phyloP scores from a whole-genome alignment of 1,284 basidiomycete genomes.

The Malassezia slooffiae region DNA sequence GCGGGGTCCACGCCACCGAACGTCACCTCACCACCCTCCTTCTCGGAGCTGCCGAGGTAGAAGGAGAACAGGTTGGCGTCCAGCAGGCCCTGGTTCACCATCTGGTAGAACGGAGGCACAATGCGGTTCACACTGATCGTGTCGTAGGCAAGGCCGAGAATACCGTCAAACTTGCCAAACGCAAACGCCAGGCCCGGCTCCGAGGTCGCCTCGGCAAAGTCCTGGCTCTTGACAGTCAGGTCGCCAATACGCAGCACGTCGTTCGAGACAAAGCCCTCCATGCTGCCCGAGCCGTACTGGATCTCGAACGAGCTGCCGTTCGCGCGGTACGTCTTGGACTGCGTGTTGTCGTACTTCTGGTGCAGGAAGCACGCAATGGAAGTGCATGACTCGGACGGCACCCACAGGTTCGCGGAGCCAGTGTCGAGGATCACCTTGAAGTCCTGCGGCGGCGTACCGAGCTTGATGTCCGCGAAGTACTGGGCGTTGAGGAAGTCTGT shows the following conservation, averaged over 20 bases:
- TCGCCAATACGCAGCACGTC: slow-evolving; percentile 78
- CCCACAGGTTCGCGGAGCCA: slow-evolving; percentile 85
- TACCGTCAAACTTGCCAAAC: slow-evolving; percentile 79
- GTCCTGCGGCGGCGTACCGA: slow-evolving; percentile 69
- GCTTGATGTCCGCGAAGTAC: slow-evolving; percentile 77
- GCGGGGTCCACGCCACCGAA: slow-evolving; percentile 80
- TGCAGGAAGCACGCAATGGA: slow-evolving; percentile 98
- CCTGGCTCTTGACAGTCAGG: slow-evolving; percentile 62
- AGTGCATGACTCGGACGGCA: slow-evolving; percentile 74
- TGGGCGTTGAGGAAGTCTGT: slow-evolving; percentile 97
- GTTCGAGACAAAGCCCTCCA: slow-evolving; percentile 89
- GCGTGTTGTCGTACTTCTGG: slow-evolving; percentile 74
- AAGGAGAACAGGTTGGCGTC: slow-evolving; percentile 86
- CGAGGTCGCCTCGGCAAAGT: slow-evolving; percentile 92
- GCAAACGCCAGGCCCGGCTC: slow-evolving; percentile 97
- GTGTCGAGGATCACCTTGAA: slow-evolving; percentile 70
- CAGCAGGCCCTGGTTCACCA: slow-evolving; percentile 74
- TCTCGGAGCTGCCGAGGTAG: slow-evolving; percentile 75
- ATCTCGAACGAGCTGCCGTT: slow-evolving; percentile 88
- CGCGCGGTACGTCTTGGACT: slow-evolving; percentile 74
- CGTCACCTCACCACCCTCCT: slow-evolving; percentile 79
- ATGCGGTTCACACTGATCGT: slow-evolving; percentile 93
- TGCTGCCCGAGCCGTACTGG: slow-evolving; percentile 89
- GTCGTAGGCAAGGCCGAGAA: slow-evolving; percentile 87
- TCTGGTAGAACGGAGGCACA: slow-evolving; percentile 85